These are phyloP conservation scores for Yamadazyma aaseri DNA, from an alignment of 1,139 yeast species.

Conservation along the genomic window DNA sequence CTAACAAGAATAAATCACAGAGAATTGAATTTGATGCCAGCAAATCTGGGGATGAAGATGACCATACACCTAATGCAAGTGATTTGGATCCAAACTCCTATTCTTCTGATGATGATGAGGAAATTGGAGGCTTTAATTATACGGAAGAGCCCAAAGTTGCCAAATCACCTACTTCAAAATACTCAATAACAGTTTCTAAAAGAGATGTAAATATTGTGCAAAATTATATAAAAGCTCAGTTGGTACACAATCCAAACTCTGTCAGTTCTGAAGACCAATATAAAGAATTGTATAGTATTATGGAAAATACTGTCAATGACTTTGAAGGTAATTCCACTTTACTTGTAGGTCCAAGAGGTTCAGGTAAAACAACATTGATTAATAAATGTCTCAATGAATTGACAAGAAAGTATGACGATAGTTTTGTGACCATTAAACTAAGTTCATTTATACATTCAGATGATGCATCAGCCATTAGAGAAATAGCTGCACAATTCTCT, in stretches of 20 bases:
- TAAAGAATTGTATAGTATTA: slow-evolving; percentile 11
- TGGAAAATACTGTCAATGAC: slow-evolving; percentile 65
- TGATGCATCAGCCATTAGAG: slow-evolving; percentile 77
- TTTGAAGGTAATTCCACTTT: slow-evolving; percentile 82
- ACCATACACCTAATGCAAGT: no score
- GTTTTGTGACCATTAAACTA: slow-evolving; percentile 61
- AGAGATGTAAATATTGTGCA: background rate
- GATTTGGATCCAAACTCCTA: no score
- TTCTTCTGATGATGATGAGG: no score
- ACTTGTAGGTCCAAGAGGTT: slow-evolving; percentile 75
- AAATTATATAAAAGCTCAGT: slow-evolving; percentile 1
- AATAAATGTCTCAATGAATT: slow-evolving; percentile 56
- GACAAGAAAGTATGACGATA: slow-evolving; percentile 31
- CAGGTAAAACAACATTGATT: slow-evolving; percentile 72
- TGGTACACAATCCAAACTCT: slow-evolving; percentile 1
- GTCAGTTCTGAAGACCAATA: slow-evolving; percentile 6
- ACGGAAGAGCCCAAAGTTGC: no score
- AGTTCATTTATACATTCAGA: slow-evolving; percentile 74
- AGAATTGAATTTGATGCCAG: background rate
- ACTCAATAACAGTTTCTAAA: background rate
- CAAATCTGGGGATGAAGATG: background rate
- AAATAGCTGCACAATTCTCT: slow-evolving; percentile 83
- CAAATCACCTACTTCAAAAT: background rate
- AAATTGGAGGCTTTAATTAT: no score
- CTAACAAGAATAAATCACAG: background rate